phyloP scores from a whole-genome alignment of 768 basidiomycete genomes.

The Pilatotrama ljubarskyi region DNA sequence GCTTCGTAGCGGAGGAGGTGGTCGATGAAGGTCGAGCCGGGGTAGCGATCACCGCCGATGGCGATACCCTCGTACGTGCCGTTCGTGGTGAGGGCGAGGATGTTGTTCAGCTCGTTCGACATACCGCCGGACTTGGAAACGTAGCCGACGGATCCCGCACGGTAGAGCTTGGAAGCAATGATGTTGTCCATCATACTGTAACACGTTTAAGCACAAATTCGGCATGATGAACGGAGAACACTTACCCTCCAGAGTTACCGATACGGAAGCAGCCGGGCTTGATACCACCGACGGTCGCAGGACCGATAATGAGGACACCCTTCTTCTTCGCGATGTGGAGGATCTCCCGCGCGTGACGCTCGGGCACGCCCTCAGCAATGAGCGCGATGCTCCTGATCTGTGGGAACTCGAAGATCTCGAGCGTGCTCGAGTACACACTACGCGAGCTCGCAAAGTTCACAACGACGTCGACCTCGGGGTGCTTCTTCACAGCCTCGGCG shows the following conservation, averaged over 20 bases:
- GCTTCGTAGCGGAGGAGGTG: constrained; percentile 96
- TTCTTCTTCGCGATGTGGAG: constrained; percentile 84
- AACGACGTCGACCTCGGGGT: constrained; percentile 94
- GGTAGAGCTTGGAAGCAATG: constrained; percentile 97
- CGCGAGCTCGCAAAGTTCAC: constrained; percentile 98
- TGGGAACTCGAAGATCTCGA: constrained; percentile 81
- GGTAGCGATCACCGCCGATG: constrained; percentile 99
- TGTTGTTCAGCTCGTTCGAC: constrained; percentile 99
- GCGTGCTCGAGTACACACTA: constrained; percentile 91
- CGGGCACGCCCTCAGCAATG: constrained; percentile 99
- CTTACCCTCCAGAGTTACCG: constrained; percentile 96
- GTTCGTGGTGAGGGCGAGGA: constrained; percentile 93
- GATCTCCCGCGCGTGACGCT: constrained; percentile 95
- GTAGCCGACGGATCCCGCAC: constrained; percentile 95
- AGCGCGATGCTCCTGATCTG: constrained; percentile 79
- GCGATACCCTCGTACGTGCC: constrained; percentile 99
- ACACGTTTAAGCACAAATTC: background rate
- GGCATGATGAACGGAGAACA: background rate
- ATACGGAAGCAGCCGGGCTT: constrained; percentile 99
- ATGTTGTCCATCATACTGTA: constrained; percentile 99
- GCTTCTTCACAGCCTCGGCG: constrained; percentile 89
- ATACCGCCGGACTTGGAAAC: constrained; percentile 99
- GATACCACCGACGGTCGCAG: constrained; percentile 98
- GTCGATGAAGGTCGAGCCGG: constrained; percentile 98
- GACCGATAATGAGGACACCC: constrained; percentile 90